phyloP scores from a whole-genome alignment of 2,329 filamentous ascomycete genomes.

The Thelonectria olida region DNA sequence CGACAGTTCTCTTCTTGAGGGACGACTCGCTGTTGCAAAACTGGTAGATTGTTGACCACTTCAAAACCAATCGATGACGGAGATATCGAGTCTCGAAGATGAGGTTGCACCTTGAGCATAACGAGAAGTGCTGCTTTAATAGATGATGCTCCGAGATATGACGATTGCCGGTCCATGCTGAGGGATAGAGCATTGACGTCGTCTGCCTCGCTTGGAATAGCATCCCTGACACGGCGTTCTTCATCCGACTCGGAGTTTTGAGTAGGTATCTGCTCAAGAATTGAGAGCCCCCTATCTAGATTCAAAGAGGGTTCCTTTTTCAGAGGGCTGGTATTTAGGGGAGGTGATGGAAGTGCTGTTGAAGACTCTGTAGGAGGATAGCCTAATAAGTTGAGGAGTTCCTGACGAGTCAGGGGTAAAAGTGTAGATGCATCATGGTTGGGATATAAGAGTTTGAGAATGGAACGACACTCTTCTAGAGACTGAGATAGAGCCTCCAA shows the following conservation, averaged over 20 bases:
- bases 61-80: slow-evolving; percentile 55
- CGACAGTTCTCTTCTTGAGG: slow-evolving; percentile 58
- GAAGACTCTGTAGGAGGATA: slow-evolving; percentile 53
- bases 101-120: slow-evolving; percentile 67
- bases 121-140: slow-evolving; percentile 79
- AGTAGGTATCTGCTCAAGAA: slow-evolving; percentile 13
- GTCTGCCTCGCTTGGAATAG: slow-evolving; percentile 14
- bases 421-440: slow-evolving; percentile 61
- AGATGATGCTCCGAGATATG: slow-evolving; percentile 78
- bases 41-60: slow-evolving; percentile 55
- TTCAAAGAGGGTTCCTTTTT: slow-evolving; percentile 60
- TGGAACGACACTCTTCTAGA: slow-evolving; percentile 71
- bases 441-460: slow-evolving; percentile 71
- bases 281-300: slow-evolving; percentile 57
- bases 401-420: slow-evolving; percentile 65
- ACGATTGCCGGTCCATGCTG: slow-evolving; percentile 63
- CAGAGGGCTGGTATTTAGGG: slow-evolving; percentile 59
- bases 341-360: slow-evolving; percentile 61
- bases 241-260: slow-evolving; percentile 18
- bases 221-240: slow-evolving; percentile 9
- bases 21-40: slow-evolving; percentile 53
- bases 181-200: slow-evolving; percentile 65
- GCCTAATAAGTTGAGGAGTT: slow-evolving; percentile 66
- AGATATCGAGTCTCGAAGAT: slow-evolving; percentile 55
- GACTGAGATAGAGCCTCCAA: slow-evolving; percentile 71